Evolutionary conservation across 805 yeast genomes (phyloP), one percentile per base, ranked within the genome.

Genomic region (Wickerhamiella sorbophila): DNA sequence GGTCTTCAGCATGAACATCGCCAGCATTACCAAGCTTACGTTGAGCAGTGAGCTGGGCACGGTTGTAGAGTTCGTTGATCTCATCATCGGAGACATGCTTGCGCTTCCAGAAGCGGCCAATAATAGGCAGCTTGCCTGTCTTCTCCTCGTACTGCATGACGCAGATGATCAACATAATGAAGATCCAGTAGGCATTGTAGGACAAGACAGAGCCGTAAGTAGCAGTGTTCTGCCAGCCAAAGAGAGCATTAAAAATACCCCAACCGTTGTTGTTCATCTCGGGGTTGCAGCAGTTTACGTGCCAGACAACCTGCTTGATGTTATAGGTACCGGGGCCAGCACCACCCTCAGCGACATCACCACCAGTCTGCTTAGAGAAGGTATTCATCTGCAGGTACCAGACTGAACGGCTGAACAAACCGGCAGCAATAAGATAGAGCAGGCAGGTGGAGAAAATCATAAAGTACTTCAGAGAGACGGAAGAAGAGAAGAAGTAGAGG

Each of bases 141-240:
- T 69, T 82, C 71, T 88, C 98, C 68, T 84, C 91, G 64, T 55
- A 86, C 48, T 78, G 64, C 85, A 88, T 74, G 51, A 78, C 62
- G 15, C 56, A 40, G 36, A 88, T 56, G 31, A 69, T 62, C 18
- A 65, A 47, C 47, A 80, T 79, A 42, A 85, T 59, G 33, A 64
- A 61, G 42, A 87, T 53, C 98, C 98, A 88, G 69, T 88, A 88
- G 48, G 79, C 50, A 65, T 85, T 86, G 70, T 88, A 88, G 38
- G 87, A 74, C 41, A 88, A 65, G 45, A 88, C 87, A 4, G 95
- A 84, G 44, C 96, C 95, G 59, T 83, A 73, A 50, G 94, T 85
- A 45, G 95, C 97, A 41, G 94, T 74, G 65, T 88, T 88, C 67
- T 86, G 95, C 98, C 98, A 88, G 48, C 97, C 98, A 49, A 88